Conservation (phyloP, 306 rosid species). For the Castanospermum australe region DNA sequence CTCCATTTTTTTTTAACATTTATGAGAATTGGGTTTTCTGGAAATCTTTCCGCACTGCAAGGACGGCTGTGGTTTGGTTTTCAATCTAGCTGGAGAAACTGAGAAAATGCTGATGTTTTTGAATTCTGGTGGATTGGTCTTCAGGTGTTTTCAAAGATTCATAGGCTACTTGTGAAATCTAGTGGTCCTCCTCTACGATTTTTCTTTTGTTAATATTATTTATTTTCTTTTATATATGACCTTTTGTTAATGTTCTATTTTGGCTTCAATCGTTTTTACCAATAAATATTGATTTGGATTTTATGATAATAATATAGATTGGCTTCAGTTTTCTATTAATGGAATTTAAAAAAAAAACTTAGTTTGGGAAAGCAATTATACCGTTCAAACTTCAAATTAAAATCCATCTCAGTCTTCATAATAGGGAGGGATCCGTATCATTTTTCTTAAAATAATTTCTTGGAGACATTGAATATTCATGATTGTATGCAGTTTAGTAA, state of each 20-base stretch:
- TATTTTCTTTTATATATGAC: too few species aligned
- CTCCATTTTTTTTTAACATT: not conserved
- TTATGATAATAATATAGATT: not conserved
- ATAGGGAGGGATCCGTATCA: too few species aligned
- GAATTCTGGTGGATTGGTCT: not conserved
- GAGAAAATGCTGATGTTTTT: not conserved
- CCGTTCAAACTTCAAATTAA: too few species aligned
- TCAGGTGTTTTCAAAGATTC: slow-evolving; percentile 34
- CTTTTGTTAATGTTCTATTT: not conserved
- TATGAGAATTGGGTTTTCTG: slow-evolving; percentile 7
- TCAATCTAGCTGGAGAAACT: slow-evolving; percentile 20
- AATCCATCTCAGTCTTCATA: too few species aligned
- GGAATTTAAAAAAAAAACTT: too few species aligned
- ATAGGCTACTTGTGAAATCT: not conserved
- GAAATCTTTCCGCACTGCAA: slow-evolving; percentile 23
- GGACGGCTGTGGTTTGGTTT: slow-evolving; percentile 36
- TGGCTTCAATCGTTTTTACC: not conserved
- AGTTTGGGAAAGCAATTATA: too few species aligned
- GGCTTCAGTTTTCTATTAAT: not conserved
- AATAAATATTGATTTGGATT: not conserved
- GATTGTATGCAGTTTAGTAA: too few species aligned
- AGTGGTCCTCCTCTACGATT: slow-evolving; percentile 20
- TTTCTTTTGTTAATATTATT: not conserved
- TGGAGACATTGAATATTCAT: too few species aligned
- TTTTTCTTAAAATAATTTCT: too few species aligned